Evolutionary conservation across 352 stramenopile species (phyloP), one percentile per base, ranked within the genome.

Genomic region (Phytophthora constricta): DNA sequence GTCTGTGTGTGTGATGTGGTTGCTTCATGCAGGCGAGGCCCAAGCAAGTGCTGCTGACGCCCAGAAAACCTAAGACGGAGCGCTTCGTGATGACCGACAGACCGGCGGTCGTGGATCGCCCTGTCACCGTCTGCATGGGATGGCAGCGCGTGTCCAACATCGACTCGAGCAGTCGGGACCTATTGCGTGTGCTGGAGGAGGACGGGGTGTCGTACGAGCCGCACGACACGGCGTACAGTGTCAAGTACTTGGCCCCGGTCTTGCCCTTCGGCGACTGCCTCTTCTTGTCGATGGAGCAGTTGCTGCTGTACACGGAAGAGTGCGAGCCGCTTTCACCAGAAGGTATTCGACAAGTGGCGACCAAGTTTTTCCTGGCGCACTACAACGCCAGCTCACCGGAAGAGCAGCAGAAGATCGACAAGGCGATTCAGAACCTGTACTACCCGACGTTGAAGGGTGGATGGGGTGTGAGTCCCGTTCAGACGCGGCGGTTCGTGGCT

Each of bases 241-340:
- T 96, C 71, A 95, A 96, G 72, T 96, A 96, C 58, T 65, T 96
- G 26, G 86, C 86, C 4, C 88, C 86, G 0, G 88, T 96, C 17
- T 68, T 86, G 17, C 88, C 88, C 5, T 93, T 92, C 42, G 88
- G 88, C 11, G 88, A 96, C 73, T 96, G 88, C 56, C 84, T 96
- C 37, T 96, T 95, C 51, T 63, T 96, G 17, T 94, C 86, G 11
- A 94, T 96, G 78, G 88, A 96, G 67, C 88, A 96, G 68, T 62
- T 96, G 14, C 61, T 93, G 58, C 68, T 95, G 41, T 92, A 95
- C 75, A 91, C 86, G 46, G 88, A 96, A 51, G 88, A 93, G 39
- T 93, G 87, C 55, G 84, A 96, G 60, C 85, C 87, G 19, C 59
- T 95, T 47, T 68, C 77, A 4, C 80, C 88, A 3, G 79, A 86